These are phyloP conservation scores for Drosera spatulata DNA, from an alignment of 179 eudicot species.

Conservation along the genomic window DNA sequence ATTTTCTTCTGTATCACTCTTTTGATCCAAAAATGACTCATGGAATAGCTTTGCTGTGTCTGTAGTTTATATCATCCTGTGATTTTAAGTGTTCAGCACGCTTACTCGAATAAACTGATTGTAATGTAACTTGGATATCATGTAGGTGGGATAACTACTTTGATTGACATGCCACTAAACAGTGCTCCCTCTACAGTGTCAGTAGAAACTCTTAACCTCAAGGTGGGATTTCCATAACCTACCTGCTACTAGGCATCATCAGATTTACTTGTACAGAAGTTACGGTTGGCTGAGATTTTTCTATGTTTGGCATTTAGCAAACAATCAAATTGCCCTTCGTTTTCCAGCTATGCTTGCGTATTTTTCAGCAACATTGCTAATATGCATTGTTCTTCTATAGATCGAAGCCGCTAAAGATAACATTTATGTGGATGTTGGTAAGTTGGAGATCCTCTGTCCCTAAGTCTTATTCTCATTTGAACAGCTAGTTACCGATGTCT, in stretches of 20 bases:
- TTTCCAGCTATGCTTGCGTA: neutral
- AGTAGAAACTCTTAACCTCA: conserved; percentile 68
- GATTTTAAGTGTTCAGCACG: neutral
- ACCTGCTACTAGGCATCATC: no score
- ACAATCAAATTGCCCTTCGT: neutral
- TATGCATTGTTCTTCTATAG: conserved; percentile 24
- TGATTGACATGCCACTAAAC: conserved; percentile 95
- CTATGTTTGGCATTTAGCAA: neutral
- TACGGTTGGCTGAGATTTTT: neutral
- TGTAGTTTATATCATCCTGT: no score
- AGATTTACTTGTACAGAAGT: no score
- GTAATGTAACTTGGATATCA: conserved; percentile 1
- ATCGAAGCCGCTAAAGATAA: conserved; percentile 62
- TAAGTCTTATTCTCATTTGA: neutral
- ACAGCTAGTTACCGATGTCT: neutral
- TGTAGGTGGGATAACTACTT: conserved; percentile 86
- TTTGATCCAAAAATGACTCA: neutral
- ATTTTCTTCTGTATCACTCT: neutral
- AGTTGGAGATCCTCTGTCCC: conserved; percentile 10
- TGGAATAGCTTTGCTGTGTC: neutral
- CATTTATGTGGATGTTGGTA: conserved; percentile 89
- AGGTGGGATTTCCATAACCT: conserved; percentile 31
- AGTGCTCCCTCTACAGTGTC: conserved; percentile 85
- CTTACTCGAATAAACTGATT: neutral
- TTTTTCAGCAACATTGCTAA: neutral